Evolutionary conservation across 192 early-diverging fungal genomes (phyloP), one percentile per base, ranked within the genome.

Genomic region (Coemansia sp.): DNA sequence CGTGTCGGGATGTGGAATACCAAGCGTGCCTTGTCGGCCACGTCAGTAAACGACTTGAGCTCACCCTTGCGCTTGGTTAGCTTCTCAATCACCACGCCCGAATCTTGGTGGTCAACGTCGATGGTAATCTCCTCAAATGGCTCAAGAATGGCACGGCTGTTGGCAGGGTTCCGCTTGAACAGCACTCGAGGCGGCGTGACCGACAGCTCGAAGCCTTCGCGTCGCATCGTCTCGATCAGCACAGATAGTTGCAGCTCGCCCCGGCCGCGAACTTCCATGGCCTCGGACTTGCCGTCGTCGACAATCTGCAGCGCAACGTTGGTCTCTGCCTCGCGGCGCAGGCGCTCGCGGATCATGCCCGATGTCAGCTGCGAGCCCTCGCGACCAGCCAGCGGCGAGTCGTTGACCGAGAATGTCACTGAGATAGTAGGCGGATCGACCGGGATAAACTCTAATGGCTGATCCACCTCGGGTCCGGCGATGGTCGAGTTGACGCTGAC

Each of bases 201-300:
- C 36, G 89, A 90, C 33, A 95, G 81, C 77, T 95, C 93, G 71
- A 92, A 95, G 22, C 93, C 93, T 79, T 95, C 93, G 28, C 93
- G 88, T 35, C 93, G 86, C 93, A 95, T 95, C 8, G 93, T 92
- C 85, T 95, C 93, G 61, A 93, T 93, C 43, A 95, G 81, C 8
- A 95, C 91, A 22, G 91, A 91, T 58, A 95, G 86, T 83, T 95
- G 93, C 37, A 95, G 84, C 84, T 95, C 93, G n/a, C 93, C 93
- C 51, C 93, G 91, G 34, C 93, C 93, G 55, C 89, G 88, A 41
- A 95, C 93, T 79, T 95, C 93, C 74, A 91, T 90, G 1, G 92
- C 79, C 60, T 86, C 86, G 39, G 92, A 90, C 70, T 78, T 86
- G 54, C 86, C 85, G 38, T 85, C 83, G 68, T 91, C 89, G 17